These are phyloP conservation scores for Leucocoprinus birnbaumii DNA, from an alignment of 768 basidiomycete genomes.

Conservation along the genomic window DNA sequence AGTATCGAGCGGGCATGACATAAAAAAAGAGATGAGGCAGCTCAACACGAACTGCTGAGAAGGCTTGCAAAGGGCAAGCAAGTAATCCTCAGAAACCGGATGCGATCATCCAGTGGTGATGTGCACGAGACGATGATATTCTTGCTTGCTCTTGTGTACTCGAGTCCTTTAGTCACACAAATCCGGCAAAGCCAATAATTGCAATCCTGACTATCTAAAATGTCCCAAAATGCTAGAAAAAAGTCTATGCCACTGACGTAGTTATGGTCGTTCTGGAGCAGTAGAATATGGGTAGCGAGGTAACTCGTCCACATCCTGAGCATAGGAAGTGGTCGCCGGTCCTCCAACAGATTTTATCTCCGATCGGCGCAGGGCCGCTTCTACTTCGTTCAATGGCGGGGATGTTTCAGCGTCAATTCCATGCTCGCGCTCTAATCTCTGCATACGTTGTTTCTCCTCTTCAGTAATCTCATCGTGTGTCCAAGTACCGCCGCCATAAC, in stretches of 20 bases:
- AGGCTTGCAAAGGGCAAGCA: neutral
- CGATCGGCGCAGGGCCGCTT: constrained; percentile 12
- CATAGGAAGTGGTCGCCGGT: neutral
- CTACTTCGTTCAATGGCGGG: constrained; percentile 8
- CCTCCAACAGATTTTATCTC: constrained; percentile 12
- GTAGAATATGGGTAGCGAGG: constrained; percentile 4
- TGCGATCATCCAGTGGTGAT: neutral
- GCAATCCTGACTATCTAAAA: neutral
- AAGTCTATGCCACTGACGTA: too few species aligned
- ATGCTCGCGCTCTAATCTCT: constrained; percentile 16
- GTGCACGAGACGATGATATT: neutral
- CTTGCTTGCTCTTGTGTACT: constrained; percentile 12
- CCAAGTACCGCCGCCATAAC: constrained; percentile 35
- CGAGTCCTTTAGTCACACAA: constrained; percentile 4
- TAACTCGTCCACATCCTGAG: neutral
- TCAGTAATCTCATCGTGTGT: constrained; percentile 27
- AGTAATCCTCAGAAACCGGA: neutral
- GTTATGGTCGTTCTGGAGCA: too few species aligned
- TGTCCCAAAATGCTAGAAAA: neutral
- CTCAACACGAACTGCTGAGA: neutral
- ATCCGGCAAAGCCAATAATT: neutral
- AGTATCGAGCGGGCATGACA: constrained; percentile 59
- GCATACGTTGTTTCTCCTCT: constrained; percentile 30
- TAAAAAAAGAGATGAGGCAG: constrained; percentile 19
- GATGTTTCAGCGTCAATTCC: neutral